Percentiles rank a stretch among this genome's conserved stretches.
These are phyloP conservation scores for Tolypocladium inflatum DNA, from an alignment of 2,329 filamentous ascomycete genomes.

Conservation along the genomic window DNA sequence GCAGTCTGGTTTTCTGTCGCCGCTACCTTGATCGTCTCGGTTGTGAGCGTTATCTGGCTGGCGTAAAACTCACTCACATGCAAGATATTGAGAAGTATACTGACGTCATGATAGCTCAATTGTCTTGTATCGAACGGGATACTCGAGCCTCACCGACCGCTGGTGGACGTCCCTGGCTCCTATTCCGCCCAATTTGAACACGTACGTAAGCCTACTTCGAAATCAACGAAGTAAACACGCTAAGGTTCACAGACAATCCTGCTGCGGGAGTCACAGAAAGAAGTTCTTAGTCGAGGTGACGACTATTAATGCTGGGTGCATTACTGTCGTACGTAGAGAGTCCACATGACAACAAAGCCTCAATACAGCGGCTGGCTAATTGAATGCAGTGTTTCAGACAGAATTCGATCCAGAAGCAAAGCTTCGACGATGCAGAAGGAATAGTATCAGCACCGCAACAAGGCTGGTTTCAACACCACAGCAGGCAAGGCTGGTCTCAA, in stretches of 20 bases:
- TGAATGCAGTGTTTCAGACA: neutral
- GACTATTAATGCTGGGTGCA: slow-evolving; percentile 31
- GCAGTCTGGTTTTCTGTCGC: slow-evolving; percentile 50
- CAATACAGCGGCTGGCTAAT: neutral
- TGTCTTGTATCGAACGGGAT: slow-evolving; percentile 46
- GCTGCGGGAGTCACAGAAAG: slow-evolving; percentile 33
- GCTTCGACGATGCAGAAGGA: neutral
- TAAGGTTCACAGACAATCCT: slow-evolving; percentile 32
- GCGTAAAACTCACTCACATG: slow-evolving; percentile 28
- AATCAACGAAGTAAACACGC: neutral
- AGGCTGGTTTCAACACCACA: neutral
- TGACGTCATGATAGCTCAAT: slow-evolving; percentile 36
- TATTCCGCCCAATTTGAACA: slow-evolving; percentile 58
- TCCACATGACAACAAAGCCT: neutral
- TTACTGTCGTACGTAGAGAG: neutral
- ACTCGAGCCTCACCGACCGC: slow-evolving; percentile 45
- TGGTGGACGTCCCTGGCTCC: slow-evolving; percentile 48
- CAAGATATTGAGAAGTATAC: neutral
- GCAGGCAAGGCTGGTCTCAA: neutral
- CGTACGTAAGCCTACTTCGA: slow-evolving; percentile 13
- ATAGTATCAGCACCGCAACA: neutral
- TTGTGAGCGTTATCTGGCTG: slow-evolving; percentile 46
- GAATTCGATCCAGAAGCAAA: neutral
- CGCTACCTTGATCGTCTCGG: slow-evolving; percentile 57
- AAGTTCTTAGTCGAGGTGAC: slow-evolving; percentile 41